These are phyloP conservation scores for Sechiopsis laciniata DNA, from an alignment of 306 rosid species.

Conservation along the genomic window DNA sequence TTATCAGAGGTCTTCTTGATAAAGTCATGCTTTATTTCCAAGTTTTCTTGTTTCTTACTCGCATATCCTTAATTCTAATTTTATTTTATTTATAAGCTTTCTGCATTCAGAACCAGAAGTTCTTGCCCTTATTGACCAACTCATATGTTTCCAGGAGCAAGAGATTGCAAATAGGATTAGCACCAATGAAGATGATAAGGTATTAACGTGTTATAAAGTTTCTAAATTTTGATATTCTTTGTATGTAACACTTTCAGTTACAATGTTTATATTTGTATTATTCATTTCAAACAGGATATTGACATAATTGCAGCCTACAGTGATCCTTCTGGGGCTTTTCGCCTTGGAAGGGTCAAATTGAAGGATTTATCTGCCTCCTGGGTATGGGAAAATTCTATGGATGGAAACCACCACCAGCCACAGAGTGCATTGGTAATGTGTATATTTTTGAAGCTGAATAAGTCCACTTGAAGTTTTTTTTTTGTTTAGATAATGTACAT, in stretches of 20 bases:
- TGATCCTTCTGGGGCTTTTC: conserved; percentile 56
- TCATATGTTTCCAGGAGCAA: conserved; percentile 41
- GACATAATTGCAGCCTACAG: conserved; percentile 78
- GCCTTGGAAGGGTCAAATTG: conserved; percentile 64
- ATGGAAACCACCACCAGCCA: conserved; percentile 40
- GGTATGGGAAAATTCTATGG: conserved; percentile 72
- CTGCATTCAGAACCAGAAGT: conserved; percentile 7
- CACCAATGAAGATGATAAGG: conserved; percentile 55
- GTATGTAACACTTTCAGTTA: conserved; percentile 16
- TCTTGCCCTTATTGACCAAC: conserved; percentile 24
- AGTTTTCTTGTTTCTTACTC: neutral
- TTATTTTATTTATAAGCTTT: conserved; percentile 5
- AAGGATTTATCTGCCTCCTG: conserved; percentile 79
- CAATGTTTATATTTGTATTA: conserved; percentile 28
- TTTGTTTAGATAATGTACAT: neutral
- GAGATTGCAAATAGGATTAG: conserved; percentile 35
- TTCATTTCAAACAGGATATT: conserved; percentile 54
- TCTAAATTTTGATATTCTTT: conserved; percentile 18
- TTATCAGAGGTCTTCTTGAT: neutral
- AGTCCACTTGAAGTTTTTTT: neutral
- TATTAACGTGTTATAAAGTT: conserved; percentile 25
- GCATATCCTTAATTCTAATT: neutral
- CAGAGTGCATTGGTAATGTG: conserved; percentile 52
- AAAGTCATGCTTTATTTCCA: neutral
- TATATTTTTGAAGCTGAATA: neutral